These are phyloP conservation scores for Arctium minus DNA, from an alignment of 129 eudicot species.

Conservation along the genomic window DNA sequence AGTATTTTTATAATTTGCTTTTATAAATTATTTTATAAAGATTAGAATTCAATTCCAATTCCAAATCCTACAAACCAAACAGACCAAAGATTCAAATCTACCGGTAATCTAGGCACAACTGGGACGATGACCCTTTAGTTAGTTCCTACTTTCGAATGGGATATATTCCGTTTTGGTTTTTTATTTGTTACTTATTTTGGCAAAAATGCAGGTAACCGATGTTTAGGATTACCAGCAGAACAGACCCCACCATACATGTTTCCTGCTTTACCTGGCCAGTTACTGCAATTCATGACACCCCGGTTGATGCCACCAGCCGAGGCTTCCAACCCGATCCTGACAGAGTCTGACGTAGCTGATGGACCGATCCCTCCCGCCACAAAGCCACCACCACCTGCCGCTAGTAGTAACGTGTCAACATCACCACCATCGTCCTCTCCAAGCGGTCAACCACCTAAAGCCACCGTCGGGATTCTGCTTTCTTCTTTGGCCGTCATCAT, in stretches of 20 bases:
- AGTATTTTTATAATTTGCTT: too few species aligned
- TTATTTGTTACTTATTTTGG: background rate
- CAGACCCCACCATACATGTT: constrained; percentile 55
- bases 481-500: constrained; percentile 31
- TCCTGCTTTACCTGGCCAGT: constrained; percentile 46
- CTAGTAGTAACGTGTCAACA: constrained; percentile 38
- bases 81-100: too few species aligned
- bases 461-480: constrained; percentile 24
- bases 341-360: constrained; percentile 47
- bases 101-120: too few species aligned
- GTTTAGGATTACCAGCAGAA: constrained; percentile 45
- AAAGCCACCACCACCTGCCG: constrained; percentile 23
- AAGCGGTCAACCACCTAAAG: constrained; percentile 47
- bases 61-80: too few species aligned
- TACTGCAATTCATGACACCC: constrained; percentile 29
- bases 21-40: too few species aligned
- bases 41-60: too few species aligned
- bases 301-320: constrained; percentile 52
- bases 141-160: background rate
- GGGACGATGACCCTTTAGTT: background rate
- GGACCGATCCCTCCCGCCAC: constrained; percentile 61
- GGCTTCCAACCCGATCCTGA: constrained; percentile 69
- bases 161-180: background rate
- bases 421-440: constrained; percentile 17
- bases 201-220: constrained; percentile 57